Evolutionary conservation across 2,329 filamentous ascomycete species (phyloP).

Genomic region (Pyrenophora seminiperda): DNA sequence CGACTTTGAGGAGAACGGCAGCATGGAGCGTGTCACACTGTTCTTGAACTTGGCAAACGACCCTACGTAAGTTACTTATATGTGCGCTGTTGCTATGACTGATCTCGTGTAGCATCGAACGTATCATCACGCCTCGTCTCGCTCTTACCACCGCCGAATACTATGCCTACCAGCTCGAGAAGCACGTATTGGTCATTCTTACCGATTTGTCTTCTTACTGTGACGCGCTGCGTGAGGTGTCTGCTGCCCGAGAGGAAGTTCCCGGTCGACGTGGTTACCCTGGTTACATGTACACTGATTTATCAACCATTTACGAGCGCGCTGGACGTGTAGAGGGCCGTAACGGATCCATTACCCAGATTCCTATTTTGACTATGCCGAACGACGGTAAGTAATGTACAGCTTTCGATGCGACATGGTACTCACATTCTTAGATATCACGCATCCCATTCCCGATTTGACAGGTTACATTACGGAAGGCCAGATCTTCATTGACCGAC

Average conservation of each 20-base stretch:
- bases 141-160: constrained; percentile 98
- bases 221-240: constrained; percentile 97
- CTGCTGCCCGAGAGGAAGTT: constrained; percentile 96
- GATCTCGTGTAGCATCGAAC: constrained; percentile 75
- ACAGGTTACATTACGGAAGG: constrained; percentile 99
- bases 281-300: constrained; percentile 99
- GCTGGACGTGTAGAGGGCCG: constrained; percentile 95
- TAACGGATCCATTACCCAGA: constrained; percentile 98
- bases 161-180: constrained; percentile 99
- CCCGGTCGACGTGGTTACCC: constrained; percentile 98
- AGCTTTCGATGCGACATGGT: no score
- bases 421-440: constrained; percentile 71
- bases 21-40: constrained; percentile 93
- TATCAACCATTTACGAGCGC: constrained; percentile 99
- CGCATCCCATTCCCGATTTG: constrained; percentile 97
- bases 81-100: constrained; percentile 12
- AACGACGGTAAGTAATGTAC: constrained; percentile 73
- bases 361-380: constrained; percentile 98
- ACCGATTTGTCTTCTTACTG: constrained; percentile 98
- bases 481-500: constrained; percentile 96
- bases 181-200: constrained; percentile 98
- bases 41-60: constrained; percentile 99
- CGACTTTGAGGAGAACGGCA: constrained; percentile 99
- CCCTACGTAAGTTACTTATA: constrained; percentile 74
- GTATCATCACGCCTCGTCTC: constrained; percentile 98